phyloP scores from a whole-genome alignment of 345 rosid species.

The Bretschneidera sinensis region DNA sequence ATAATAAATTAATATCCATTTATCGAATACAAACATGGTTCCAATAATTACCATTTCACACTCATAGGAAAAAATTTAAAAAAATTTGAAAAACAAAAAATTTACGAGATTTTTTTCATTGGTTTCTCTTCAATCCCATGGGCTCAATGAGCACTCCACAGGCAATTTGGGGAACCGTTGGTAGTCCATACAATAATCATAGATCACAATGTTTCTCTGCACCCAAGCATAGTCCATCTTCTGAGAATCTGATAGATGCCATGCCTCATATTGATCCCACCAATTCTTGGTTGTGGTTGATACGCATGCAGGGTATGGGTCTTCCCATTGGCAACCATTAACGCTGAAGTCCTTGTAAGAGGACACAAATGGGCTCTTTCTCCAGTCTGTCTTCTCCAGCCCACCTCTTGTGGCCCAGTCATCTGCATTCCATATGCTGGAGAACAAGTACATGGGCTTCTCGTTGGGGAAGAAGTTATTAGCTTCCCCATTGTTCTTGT shows the following conservation, averaged over 20 bases:
- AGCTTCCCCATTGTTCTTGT: slow-evolving; percentile 72
- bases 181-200: slow-evolving; percentile 76
- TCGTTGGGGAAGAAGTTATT: slow-evolving; percentile 88
- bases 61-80: background rate
- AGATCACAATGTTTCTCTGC: slow-evolving; percentile 80
- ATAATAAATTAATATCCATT: too few species aligned
- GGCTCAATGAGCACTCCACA: slow-evolving; percentile 78
- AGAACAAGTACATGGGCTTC: slow-evolving; percentile 95
- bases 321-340: slow-evolving; percentile 89
- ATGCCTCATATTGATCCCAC: slow-evolving; percentile 94
- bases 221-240: slow-evolving; percentile 89
- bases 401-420: slow-evolving; percentile 99
- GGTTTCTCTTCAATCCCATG: slow-evolving; percentile 49
- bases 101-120: background rate
- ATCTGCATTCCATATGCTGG: slow-evolving; percentile 97
- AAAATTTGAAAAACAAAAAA: slow-evolving; percentile 5
- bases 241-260: slow-evolving; percentile 75
- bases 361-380: slow-evolving; percentile 80
- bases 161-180: slow-evolving; percentile 59
- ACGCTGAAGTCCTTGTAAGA: slow-evolving; percentile 81
- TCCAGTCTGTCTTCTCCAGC: slow-evolving; percentile 91
- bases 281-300: slow-evolving; percentile 81
- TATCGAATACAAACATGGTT: too few species aligned
- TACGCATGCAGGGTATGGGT: slow-evolving; percentile 82
- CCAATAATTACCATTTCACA: too few species aligned